phyloP scores from a whole-genome alignment of 2,329 filamentous ascomycete genomes.

The Cercospora nicotianae region DNA sequence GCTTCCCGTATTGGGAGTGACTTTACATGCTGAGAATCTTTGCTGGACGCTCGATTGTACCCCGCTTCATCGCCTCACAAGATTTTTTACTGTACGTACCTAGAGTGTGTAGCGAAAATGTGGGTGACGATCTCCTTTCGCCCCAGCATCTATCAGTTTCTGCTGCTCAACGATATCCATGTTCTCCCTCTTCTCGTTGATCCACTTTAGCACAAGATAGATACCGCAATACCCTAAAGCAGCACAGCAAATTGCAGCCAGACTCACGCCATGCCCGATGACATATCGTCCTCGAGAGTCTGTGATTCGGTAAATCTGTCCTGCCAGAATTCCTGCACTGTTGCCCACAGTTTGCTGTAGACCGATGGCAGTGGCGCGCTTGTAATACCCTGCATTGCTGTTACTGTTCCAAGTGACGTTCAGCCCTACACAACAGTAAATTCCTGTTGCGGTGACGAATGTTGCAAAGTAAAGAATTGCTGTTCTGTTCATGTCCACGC shows the following conservation, averaged over 20 bases:
- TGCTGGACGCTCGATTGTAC: too few species aligned
- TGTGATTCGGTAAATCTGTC: constrained; percentile 45
- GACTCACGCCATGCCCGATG: constrained; percentile 15
- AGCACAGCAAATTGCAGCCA: constrained; percentile 12
- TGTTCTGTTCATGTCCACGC: constrained; percentile 10
- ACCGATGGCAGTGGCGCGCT: constrained; percentile 50
- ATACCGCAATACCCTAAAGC: constrained; percentile 10
- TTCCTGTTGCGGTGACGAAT: constrained; percentile 31
- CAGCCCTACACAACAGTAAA: constrained; percentile 43
- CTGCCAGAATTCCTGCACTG: constrained; percentile 50
- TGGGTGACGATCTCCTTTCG: constrained; percentile 16
- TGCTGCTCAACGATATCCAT: constrained; percentile 8
- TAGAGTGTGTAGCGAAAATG: constrained; percentile 16
- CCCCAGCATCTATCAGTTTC: constrained; percentile 11
- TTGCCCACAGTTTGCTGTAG: constrained; percentile 52
- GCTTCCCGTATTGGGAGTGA: too few species aligned
- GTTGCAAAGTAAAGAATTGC: constrained; percentile 33
- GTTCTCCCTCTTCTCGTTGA: constrained; percentile 13
- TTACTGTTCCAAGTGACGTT: constrained; percentile 52
- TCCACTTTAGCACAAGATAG: constrained; percentile 5
- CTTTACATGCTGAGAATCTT: too few species aligned
- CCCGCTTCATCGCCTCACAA: background rate
- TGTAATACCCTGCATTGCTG: constrained; percentile 51
- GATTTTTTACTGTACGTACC: too few species aligned
- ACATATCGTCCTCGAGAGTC: constrained; percentile 11